Evolutionary conservation across 192 early-diverging fungal species (phyloP), one percentile per base, ranked within the genome.

Genomic region (Geranomyces variabilis): DNA sequence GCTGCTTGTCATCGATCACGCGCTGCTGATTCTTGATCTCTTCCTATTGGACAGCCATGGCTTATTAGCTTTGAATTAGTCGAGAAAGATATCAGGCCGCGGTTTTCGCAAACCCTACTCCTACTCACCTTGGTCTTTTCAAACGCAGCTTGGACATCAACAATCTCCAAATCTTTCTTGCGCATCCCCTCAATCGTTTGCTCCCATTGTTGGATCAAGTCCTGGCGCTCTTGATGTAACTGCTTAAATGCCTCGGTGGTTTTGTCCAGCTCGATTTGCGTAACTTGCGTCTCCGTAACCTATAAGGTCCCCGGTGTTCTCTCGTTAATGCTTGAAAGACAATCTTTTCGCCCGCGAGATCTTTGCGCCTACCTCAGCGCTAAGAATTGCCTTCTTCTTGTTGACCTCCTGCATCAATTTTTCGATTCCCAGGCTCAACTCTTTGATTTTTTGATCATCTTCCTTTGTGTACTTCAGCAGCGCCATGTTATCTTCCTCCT

Each of bases 281-380:
- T 71, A 8, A 87, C 86, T 56, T 86, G 82, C 19, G 84, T 87
- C 69, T 87, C 86, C 0, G 86, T 87, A 1, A 87, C 81, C 85
- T 86, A 29, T 9, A 31, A 41, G n/a, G n/a, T n/a, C n/a, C n/a
- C n/a, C n/a, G n/a, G n/a, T n/a, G n/a, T n/a, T n/a, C n/a, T n/a
- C n/a, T n/a, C n/a, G n/a, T n/a, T n/a, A n/a, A n/a, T n/a, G 4
- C 22, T 24, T 13, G n/a, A 69, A 28, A 21, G 12, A 43, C 47
- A 57, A 2, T 30, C 28, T 5, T 24, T 56, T 29, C 13, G 8
- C 19, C 19, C 10, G 28, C 57, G 19, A 76, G 44, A 26, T 22
- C 3, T 24, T 14, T 17, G 43, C 15, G 8, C 1, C 31, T 48
- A 87, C 85, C 77, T 87, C 86, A 22, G 79, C 78, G 59, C 72